Base-by-base conservation (phyloP, 2,329 filamentous ascomycete species). In the Cladorrhinum sp. region DNA sequence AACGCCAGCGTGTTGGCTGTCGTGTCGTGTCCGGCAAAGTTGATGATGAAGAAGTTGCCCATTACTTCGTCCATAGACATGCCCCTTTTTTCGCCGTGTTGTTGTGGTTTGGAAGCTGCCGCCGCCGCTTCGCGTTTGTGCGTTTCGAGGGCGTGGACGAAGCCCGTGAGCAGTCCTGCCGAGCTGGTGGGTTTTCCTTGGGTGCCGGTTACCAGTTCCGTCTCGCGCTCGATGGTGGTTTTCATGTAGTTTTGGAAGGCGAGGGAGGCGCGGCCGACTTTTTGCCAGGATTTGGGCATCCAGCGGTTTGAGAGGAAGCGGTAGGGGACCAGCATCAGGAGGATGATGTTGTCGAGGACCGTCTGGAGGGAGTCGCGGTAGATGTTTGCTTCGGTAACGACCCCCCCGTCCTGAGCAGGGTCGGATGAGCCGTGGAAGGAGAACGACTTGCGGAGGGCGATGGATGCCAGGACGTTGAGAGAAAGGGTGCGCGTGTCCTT, bases 11-110 rank as follows among this genome's bases (percentile, higher is more conserved):
- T 76, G 28, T 79, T 75, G 0, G 80, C 78, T 0, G 79, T 80
- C 0, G 80, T 82, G 60, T 83, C 80, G 60, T 82, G 79, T 0
- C 81, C 81, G 0, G 81, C 80, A 54, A 82, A 72, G 53, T 78
- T 81, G 62, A 81, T 75, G 1, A 78, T 70, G 55, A 80, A 80
- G 50, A 81, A 69, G 50, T 82, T 82, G 14, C 80, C 79, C 42
- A 78, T 77, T 5, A 83, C 76, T 61, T 83, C 51, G 2, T 57
- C 58, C 36, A n/a, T n/a, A 5, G 36, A 42, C 14, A 14, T 5
- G 20, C 16, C 46, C 46, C 9, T 21, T 16, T 20, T 16, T 2
- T 28, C 33, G n/a, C n/a, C n/a, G n/a, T n/a, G n/a, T n/a, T n/a
- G n/a, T n/a, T n/a, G n/a, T 30, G 16, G 24, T 20, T 28, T 56